Evolutionary conservation across 139 green algal genomes (phyloP), one percentile per base, ranked within the genome.

Genomic region (Tetratostichococcus sp.): DNA sequence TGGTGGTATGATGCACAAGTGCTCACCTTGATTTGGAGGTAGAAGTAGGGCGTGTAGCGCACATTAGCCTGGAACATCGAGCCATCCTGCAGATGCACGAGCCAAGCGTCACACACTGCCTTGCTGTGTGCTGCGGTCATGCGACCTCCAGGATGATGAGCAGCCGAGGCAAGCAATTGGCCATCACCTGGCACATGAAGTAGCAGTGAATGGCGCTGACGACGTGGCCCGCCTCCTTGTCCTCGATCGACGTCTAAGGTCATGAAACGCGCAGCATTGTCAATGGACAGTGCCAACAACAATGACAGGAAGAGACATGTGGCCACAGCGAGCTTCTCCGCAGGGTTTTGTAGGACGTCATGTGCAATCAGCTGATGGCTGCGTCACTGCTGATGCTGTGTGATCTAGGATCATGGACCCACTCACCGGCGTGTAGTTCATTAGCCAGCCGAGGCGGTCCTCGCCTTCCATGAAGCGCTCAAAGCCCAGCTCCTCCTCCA

Each of bases 11-110:
- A n/a, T n/a, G n/a, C n/a, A n/a, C n/a, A n/a, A n/a, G n/a, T n/a
- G 11, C 39, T 11, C 35, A 86, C 87, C 83, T 88, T 90, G 59
- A 92, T 80, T 30, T 88, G 84, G 26, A 98, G 62, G 82, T 97
- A 97, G 76, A 98, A 96, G 86, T 98, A 98, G 30, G 95, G 94
- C 67, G 85, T 69, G 39, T 90, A 97, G 31, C 82, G 62, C 43
- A 96, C 77, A 8, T 94, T 82, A 0, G 89, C 88, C 76, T 97
- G 97, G 89, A 98, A 98, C 89, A 95, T 97, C 79, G 76, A 81
- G 22, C 94, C 92, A 77, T 98, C 90, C 86, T 98, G 90, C 30
- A n/a, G n/a, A n/a, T n/a, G n/a, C n/a, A n/a, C n/a, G 67, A 21
- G 6, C 68, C 17, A 69, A 31, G 26, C 25, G n/a, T 69, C 30